Evolutionary conservation across 1,284 basidiomycete genomes (phyloP), one percentile per base, ranked within the genome.

Genomic region (Marasmius oreades): DNA sequence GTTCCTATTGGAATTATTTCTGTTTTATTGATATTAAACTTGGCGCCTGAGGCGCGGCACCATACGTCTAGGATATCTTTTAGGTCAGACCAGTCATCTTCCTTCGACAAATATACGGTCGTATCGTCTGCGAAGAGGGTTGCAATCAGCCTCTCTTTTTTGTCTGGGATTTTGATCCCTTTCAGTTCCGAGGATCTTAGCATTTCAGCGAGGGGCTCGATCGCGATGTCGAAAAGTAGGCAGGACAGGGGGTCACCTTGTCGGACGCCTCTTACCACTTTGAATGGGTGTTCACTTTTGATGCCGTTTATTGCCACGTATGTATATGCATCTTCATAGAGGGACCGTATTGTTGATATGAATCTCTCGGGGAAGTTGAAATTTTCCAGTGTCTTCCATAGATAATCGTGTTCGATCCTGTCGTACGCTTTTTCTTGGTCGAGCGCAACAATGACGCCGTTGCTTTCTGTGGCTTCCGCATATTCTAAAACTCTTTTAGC

Each of bases 201-300:
- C 5, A 20, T 20, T 6, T 45, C 44, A 2, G 36, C 36, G 2
- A 37, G 36, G 5, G 36, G 36, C n/a, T n/a, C n/a, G n/a, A n/a
- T n/a, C n/a, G n/a, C n/a, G n/a, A n/a, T n/a, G n/a, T n/a, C n/a
- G n/a, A 37, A 37, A 0, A 73, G 61, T 0, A 73, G 61, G 54
- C 68, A 71, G 0, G 69, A 72, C 0, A 68, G 47, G 0, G 62
- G 67, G 52, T 69, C 61, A 0, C 62, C 64, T 37, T 70, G 66
- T 68, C 51, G 12, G 2, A 37, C 36, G 2, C 36, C 36, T 37
- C 36, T 2, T 2, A 37, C 5, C 2, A 37, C 36, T 0, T 3
- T 10, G 55, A 62, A 70, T 0, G 16, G 1, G 0, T 10, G 4
- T 3, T 5, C 16, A 14, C 65, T 64, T 0, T 12, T 1, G 36